A percentile compares a stretch with the other conserved stretches of the same genome.
Conservation (phyloP, 2,329 filamentous ascomycete species). For the Hypoxylon sp. region DNA sequence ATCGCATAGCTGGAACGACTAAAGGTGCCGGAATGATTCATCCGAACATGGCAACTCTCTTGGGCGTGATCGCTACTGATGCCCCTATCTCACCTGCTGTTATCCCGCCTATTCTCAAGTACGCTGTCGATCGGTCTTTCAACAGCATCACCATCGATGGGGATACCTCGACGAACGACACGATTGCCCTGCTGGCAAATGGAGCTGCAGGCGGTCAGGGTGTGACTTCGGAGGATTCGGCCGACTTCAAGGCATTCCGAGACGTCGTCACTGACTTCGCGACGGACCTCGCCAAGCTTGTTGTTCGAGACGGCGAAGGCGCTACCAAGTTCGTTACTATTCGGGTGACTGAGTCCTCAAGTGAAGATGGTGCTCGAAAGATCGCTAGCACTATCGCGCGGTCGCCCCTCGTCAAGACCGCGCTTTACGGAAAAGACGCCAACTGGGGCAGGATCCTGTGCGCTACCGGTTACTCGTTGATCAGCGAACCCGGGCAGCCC, state of each 20-base stretch:
- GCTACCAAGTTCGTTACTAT: slow-evolving; percentile 99
- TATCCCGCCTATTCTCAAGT: slow-evolving; percentile 78
- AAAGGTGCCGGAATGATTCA: slow-evolving; percentile 99
- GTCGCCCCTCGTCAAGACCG: slow-evolving; percentile 96
- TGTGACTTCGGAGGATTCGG: slow-evolving; percentile 67
- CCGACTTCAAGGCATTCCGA: slow-evolving; percentile 80
- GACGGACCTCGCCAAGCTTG: slow-evolving; percentile 87
- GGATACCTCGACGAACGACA: slow-evolving; percentile 98
- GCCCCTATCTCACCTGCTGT: slow-evolving; percentile 79
- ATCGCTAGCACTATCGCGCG: slow-evolving; percentile 91
- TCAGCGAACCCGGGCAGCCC: slow-evolving; percentile 71
- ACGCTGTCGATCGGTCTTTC: slow-evolving; percentile 87
- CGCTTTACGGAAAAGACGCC: slow-evolving; percentile 94
- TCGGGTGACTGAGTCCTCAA: slow-evolving; percentile 80
- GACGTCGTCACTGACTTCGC: slow-evolving; percentile 82
- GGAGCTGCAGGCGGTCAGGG: slow-evolving; percentile 84
- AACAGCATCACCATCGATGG: slow-evolving; percentile 98
- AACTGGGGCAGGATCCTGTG: slow-evolving; percentile 99
- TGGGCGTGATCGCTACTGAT: slow-evolving; percentile 93
- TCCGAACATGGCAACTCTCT: slow-evolving; percentile 97
- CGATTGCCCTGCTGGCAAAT: slow-evolving; percentile 93
- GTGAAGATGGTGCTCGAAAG: slow-evolving; percentile 78
- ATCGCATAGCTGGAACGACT: slow-evolving; percentile 92
- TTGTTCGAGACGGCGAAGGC: slow-evolving; percentile 96
- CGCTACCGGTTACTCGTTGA: slow-evolving; percentile 85